A percentile compares a stretch with the other conserved stretches of the same genome.
Conservation (phyloP, 1,139 yeast genomes). For the Yamadazyma aaseri region DNA sequence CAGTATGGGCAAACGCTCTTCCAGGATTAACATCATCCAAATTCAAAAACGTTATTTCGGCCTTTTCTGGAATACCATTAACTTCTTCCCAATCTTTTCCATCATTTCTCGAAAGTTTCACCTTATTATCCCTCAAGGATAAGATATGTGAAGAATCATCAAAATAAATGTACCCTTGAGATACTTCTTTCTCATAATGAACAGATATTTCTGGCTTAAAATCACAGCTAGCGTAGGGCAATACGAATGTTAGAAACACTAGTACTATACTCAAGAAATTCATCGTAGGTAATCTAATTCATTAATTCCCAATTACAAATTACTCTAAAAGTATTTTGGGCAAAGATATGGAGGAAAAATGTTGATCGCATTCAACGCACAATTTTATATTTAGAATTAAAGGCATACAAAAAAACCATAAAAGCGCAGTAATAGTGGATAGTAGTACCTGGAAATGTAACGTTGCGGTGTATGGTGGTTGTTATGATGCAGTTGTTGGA, state of each 20-base stretch:
- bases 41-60: slow-evolving; percentile 25
- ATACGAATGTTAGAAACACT: not conserved
- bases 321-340: no score
- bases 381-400: no score
- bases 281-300: no score
- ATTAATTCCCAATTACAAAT: no score
- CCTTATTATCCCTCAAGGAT: slow-evolving; percentile 27
- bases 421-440: no score
- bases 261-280: not conserved
- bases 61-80: slow-evolving; percentile 24
- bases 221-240: not conserved
- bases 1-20: slow-evolving; percentile 54
- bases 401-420: no score
- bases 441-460: no score
- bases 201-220: not conserved
- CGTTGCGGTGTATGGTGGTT: no score
- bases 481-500: no score
- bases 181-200: slow-evolving; percentile 9
- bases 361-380: no score
- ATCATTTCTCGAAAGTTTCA: slow-evolving; percentile 53
- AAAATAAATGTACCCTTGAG: slow-evolving; percentile 38
- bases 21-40: slow-evolving; percentile 46
- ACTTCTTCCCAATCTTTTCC: slow-evolving; percentile 54
- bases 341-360: no score
- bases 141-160: slow-evolving; percentile 57